Evolutionary conservation across 2,329 filamentous ascomycete genomes (phyloP).

Genomic region (Curvularia spicifera): DNA sequence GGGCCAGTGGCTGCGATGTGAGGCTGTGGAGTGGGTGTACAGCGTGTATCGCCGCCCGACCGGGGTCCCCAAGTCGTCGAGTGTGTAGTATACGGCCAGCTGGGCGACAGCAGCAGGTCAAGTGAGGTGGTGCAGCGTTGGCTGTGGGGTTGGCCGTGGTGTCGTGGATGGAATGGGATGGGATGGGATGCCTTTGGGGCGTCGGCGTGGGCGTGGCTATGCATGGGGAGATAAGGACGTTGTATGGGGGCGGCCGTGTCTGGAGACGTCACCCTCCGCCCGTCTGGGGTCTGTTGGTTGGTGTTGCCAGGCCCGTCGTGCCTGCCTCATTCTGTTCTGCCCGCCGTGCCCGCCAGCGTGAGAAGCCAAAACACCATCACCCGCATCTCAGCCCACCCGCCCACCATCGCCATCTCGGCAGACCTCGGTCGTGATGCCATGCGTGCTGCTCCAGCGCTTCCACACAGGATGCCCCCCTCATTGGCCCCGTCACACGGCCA

Average conservation of each 20-base stretch:
- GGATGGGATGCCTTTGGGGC: neutral
- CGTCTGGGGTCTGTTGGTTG: conserved; percentile 19
- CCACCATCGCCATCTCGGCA: conserved; percentile 1
- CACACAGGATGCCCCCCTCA: conserved; percentile 6
- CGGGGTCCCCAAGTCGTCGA: conserved; percentile 16
- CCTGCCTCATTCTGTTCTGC: neutral
- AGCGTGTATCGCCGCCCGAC: conserved; percentile 19
- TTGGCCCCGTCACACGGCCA: conserved; percentile 28
- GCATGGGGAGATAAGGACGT: conserved; percentile 13
- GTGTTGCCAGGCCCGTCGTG: conserved; percentile 6
- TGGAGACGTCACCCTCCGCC: conserved; percentile 17
- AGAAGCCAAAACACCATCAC: conserved; percentile 1
- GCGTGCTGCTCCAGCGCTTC: conserved; percentile 18
- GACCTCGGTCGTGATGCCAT: conserved; percentile 9
- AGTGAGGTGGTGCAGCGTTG: conserved; percentile 23
- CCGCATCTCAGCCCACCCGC: neutral
- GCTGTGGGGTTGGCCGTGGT: conserved; percentile 11
- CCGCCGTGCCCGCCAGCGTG: too few relatives aligned
- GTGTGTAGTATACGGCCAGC: conserved; percentile 4
- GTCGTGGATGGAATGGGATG: neutral
- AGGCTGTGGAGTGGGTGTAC: conserved; percentile 25
- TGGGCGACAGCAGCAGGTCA: conserved; percentile 17
- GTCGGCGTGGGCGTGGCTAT: conserved; percentile 15
- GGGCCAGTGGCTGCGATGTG: conserved; percentile 23
- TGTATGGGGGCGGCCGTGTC: conserved; percentile 9